Evolutionary conservation across 805 yeast genomes (phyloP).

Genomic region (Suhomyces prunicola): DNA sequence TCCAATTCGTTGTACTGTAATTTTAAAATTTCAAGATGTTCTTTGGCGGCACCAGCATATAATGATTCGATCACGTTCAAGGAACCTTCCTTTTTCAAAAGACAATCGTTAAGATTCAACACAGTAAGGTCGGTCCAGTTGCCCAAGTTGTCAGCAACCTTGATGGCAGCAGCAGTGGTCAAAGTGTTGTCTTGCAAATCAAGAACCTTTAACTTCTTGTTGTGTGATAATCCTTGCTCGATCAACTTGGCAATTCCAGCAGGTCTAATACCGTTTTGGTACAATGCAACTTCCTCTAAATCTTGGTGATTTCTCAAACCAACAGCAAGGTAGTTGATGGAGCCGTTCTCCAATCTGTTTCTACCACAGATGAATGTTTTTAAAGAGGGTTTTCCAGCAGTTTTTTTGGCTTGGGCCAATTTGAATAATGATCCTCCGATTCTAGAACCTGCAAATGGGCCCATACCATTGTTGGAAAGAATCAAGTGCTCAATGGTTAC

Average conservation of each 20-base stretch:
- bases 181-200: constrained; percentile 96
- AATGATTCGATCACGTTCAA: constrained; percentile 50
- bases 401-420: constrained; percentile 62
- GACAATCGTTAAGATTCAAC: constrained; percentile 84
- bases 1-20: constrained; percentile 89
- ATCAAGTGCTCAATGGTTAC: constrained; percentile 80
- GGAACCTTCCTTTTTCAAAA: constrained; percentile 78
- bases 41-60: constrained; percentile 26
- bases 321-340: constrained; percentile 77
- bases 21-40: constrained; percentile 55
- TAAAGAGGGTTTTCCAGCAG: constrained; percentile 49
- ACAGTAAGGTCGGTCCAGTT: constrained; percentile 70
- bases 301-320: constrained; percentile 80
- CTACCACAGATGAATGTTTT: constrained; percentile 95
- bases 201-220: constrained; percentile 58
- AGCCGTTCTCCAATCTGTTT: constrained; percentile 94
- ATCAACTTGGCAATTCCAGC: constrained; percentile 79
- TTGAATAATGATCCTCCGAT: constrained; percentile 82
- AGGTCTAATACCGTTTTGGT: constrained; percentile 97
- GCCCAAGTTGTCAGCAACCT: constrained; percentile 42
- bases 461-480: constrained; percentile 94
- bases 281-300: constrained; percentile 71
- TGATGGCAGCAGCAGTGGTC: constrained; percentile 65
- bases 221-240: constrained; percentile 63
- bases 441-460: constrained; percentile 95